A percentile compares a stretch with the other conserved stretches of the same genome.
These are phyloP conservation scores for Pilobolus umbonatus DNA, from an alignment of 192 early-diverging fungal species.

Conservation along the genomic window DNA sequence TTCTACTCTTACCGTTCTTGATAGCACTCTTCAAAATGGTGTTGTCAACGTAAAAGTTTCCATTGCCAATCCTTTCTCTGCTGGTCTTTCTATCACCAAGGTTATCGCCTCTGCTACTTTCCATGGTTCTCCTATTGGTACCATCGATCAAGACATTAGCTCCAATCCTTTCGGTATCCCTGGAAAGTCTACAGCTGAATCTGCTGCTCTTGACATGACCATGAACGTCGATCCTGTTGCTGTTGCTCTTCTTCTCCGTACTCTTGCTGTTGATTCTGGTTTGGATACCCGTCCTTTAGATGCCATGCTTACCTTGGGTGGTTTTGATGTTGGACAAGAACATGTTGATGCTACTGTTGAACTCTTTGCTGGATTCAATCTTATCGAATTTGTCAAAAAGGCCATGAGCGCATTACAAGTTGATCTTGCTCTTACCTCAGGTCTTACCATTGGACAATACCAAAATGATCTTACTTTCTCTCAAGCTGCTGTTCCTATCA, in stretches of 20 bases:
- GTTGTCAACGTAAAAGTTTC: conserved; percentile 39
- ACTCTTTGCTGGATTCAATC: conserved; percentile 42
- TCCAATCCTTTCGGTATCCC: conserved; percentile 31
- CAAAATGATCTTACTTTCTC: conserved; percentile 32
- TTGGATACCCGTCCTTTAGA: conserved; percentile 40
- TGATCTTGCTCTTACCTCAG: conserved; percentile 41
- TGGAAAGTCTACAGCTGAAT: conserved; percentile 35
- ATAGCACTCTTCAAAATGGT: conserved; percentile 35
- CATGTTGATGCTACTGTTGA: conserved; percentile 3
- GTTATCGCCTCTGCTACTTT: conserved; percentile 41
- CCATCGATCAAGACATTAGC: conserved; percentile 42
- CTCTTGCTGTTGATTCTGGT: conserved; percentile 36
- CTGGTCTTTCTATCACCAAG: conserved; percentile 38
- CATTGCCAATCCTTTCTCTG: conserved; percentile 48
- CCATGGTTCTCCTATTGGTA: conserved; percentile 35
- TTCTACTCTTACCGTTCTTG: conserved; percentile 36
- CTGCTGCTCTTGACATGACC: conserved; percentile 32
- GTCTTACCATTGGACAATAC: conserved; percentile 48
- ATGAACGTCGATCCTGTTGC: conserved; percentile 48
- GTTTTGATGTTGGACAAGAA: conserved; percentile 29
- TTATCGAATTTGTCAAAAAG: conserved; percentile 38
- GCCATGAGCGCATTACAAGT: conserved; percentile 44
- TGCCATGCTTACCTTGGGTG: conserved; percentile 38
- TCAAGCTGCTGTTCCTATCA: conserved; percentile 38
- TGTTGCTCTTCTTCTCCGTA: conserved; percentile 38